Conservation (phyloP, 2,329 filamentous ascomycete species). For the Colletotrichum graminicola region DNA sequence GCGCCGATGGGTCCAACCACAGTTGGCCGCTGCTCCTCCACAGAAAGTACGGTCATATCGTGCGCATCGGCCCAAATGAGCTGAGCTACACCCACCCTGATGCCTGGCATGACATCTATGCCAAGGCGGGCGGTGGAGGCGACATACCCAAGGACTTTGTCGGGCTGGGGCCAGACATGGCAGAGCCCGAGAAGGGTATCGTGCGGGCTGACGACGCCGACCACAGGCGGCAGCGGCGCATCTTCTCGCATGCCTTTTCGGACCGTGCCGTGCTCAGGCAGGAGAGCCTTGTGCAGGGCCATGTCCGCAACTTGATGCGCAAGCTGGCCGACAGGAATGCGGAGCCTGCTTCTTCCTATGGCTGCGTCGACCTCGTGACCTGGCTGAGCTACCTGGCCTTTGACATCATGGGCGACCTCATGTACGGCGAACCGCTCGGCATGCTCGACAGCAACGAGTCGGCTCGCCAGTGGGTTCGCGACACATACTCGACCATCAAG, state of each 20-base stretch:
- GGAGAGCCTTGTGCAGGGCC: slow-evolving; percentile 47
- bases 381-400: slow-evolving; percentile 46
- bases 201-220: slow-evolving; percentile 32
- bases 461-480: slow-evolving; percentile 47
- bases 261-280: slow-evolving; percentile 49
- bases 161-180: slow-evolving; percentile 50
- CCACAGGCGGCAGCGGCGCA: slow-evolving; percentile 41
- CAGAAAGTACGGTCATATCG: slow-evolving; percentile 44
- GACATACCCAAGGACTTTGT: slow-evolving; percentile 45
- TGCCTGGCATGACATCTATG: slow-evolving; percentile 43
- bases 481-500: slow-evolving; percentile 45
- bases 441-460: slow-evolving; percentile 45
- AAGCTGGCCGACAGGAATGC: slow-evolving; percentile 30
- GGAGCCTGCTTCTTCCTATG: slow-evolving; percentile 10
- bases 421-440: slow-evolving; percentile 49
- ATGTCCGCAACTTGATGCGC: slow-evolving; percentile 42
- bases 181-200: slow-evolving; percentile 44
- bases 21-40: slow-evolving; percentile 41
- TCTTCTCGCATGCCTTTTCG: slow-evolving; percentile 49
- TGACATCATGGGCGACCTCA: slow-evolving; percentile 49
- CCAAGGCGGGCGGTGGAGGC: slow-evolving; percentile 36
- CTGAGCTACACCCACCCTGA: slow-evolving; percentile 41
- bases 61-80: slow-evolving; percentile 42
- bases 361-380: slow-evolving; percentile 46
- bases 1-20: slow-evolving; percentile 37